A percentile compares a stretch with the other conserved stretches of the same genome.
phyloP scores from a whole-genome alignment of 495 filamentous ascomycete genomes.

The Aspergillus mulundensis region DNA sequence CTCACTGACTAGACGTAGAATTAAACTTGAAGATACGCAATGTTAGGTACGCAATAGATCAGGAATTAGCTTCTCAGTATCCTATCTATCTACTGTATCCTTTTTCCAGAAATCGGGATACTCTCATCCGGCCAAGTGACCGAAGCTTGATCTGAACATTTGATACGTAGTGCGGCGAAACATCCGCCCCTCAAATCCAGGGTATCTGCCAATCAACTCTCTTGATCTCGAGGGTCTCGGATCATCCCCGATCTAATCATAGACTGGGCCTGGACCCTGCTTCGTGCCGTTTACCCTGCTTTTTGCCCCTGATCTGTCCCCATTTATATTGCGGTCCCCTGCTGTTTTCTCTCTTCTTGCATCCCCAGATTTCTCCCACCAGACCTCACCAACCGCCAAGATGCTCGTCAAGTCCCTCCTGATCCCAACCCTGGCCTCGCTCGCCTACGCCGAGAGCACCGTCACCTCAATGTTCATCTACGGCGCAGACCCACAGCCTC shows the following conservation, averaged over 20 bases:
- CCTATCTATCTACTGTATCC: too few relatives aligned
- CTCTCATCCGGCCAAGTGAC: too few relatives aligned
- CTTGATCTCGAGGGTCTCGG: neutral
- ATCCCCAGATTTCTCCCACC: neutral
- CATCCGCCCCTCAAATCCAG: neutral
- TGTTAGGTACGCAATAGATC: too few relatives aligned
- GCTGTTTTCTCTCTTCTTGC: neutral
- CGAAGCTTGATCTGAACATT: too few relatives aligned
- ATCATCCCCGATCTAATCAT: neutral
- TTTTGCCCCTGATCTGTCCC: neutral
- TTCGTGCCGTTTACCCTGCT: neutral
- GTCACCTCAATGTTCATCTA: slow-evolving; percentile 36
- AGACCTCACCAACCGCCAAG: neutral
- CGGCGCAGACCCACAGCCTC: slow-evolving; percentile 27
- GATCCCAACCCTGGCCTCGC: slow-evolving; percentile 20
- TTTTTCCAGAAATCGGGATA: too few relatives aligned
- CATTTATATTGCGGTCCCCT: neutral
- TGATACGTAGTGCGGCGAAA: neutral
- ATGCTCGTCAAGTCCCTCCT: slow-evolving; percentile 7
- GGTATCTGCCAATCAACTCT: neutral
- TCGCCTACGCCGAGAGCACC: slow-evolving; percentile 27
- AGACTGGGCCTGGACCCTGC: neutral
- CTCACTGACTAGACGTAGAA: too few relatives aligned
- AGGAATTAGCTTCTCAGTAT: too few relatives aligned
- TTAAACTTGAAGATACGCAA: too few relatives aligned